phyloP scores from a whole-genome alignment of 2,329 filamentous ascomycete species.

The Fusarium marasasianum region DNA sequence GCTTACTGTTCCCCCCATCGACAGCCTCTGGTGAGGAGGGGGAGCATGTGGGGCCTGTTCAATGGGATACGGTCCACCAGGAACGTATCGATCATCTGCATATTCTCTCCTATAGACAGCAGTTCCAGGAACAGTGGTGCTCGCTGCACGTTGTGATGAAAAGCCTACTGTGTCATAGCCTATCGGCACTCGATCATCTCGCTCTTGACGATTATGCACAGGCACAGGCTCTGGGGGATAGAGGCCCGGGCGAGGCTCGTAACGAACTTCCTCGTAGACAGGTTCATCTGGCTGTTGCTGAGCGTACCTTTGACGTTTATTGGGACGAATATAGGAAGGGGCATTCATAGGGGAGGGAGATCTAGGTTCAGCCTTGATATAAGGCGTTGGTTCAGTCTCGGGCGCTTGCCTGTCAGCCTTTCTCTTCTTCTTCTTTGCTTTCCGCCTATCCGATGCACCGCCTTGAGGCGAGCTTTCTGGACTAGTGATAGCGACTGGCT shows the following conservation, averaged over 20 bases:
- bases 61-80: constrained; percentile 45
- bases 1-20: constrained; percentile 21
- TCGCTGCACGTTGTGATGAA: constrained; percentile 39
- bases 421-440: constrained; percentile 62
- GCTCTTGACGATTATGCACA: constrained; percentile 43
- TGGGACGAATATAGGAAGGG: constrained; percentile 62
- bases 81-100: constrained; percentile 45
- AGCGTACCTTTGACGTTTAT: constrained; percentile 64
- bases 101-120: constrained; percentile 48
- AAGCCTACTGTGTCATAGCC: constrained; percentile 47
- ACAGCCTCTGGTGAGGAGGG: constrained; percentile 46
- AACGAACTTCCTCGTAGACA: constrained; percentile 52
- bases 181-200: constrained; percentile 46
- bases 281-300: constrained; percentile 50
- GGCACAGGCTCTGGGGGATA: constrained; percentile 49
- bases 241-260: constrained; percentile 52
- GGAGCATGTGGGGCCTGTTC: constrained; percentile 51
- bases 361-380: constrained; percentile 72
- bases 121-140: constrained; percentile 41
- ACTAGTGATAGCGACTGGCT: constrained; percentile 60
- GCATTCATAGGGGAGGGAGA: constrained; percentile 68
- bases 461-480: constrained; percentile 69
- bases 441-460: constrained; percentile 59
- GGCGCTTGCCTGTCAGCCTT: constrained; percentile 61
- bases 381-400: constrained; percentile 59